Evolutionary conservation across 169 alveolate species (phyloP).

Genomic region (Plasmodium cynomolgi): DNA sequence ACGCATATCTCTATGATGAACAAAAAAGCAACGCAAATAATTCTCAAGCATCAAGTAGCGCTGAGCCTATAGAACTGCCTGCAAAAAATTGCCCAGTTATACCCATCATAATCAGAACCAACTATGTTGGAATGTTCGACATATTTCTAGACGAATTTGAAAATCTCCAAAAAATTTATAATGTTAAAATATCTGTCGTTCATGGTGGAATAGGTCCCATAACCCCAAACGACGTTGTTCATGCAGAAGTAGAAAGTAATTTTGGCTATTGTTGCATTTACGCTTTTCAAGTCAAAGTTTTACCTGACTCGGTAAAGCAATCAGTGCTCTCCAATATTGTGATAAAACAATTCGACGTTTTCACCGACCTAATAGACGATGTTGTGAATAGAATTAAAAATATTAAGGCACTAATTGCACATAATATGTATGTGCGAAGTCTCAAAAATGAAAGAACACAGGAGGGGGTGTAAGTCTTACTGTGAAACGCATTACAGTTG

Average conservation of each 20-base stretch:
- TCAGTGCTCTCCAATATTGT: constrained; percentile 85
- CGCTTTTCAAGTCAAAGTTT: constrained; percentile 88
- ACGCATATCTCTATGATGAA: constrained; percentile 76
- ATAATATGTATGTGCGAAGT: constrained; percentile 73
- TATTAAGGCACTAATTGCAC: constrained; percentile 60
- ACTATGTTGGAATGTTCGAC: constrained; percentile 86
- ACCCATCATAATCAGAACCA: constrained; percentile 86
- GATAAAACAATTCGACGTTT: constrained; percentile 84
- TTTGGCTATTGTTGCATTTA: constrained; percentile 87
- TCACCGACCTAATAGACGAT: constrained; percentile 88
- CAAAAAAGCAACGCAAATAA: constrained; percentile 2
- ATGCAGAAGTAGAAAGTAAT: constrained; percentile 89
- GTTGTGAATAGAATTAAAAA: constrained; percentile 77
- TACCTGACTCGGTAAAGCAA: constrained; percentile 86
- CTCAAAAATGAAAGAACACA: constrained; percentile 71
- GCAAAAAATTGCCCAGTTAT: constrained; percentile 74
- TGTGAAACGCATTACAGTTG: not conserved
- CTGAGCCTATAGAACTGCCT: constrained; percentile 39
- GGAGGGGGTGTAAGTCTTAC: constrained; percentile 39
- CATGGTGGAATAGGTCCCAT: constrained; percentile 92
- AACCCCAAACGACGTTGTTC: constrained; percentile 88
- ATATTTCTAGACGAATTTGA: constrained; percentile 86
- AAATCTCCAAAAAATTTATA: constrained; percentile 64
- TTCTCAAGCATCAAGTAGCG: not conserved
- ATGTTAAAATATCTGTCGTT: constrained; percentile 86